Evolutionary conservation across 2,329 filamentous ascomycete genomes (phyloP).

Genomic region (Tolypocladium ovalisporum): DNA sequence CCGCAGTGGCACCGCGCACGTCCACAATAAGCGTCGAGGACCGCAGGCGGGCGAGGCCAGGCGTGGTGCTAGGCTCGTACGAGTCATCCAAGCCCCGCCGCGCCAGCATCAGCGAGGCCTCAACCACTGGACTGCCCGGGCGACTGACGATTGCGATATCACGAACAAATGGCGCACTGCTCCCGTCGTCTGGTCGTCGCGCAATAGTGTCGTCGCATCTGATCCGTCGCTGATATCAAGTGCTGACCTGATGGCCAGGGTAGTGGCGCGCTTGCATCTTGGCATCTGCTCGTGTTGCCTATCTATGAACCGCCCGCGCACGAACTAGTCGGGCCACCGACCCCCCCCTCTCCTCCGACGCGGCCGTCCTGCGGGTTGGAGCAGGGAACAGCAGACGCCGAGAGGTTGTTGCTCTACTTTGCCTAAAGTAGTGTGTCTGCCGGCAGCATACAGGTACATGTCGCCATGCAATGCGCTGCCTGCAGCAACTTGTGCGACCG

Average conservation of each 20-base stretch:
- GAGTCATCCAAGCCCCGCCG: background rate
- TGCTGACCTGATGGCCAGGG: background rate
- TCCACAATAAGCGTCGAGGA: background rate
- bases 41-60: background rate
- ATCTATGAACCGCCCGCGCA: background rate
- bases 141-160: too few species aligned
- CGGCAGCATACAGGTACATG: background rate
- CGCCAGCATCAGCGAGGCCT: background rate
- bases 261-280: background rate
- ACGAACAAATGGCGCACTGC: background rate
- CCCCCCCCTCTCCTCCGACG: background rate
- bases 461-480: too few species aligned
- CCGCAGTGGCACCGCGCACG: background rate
- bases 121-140: too few species aligned
- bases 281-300: background rate
- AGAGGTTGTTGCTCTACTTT: background rate
- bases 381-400: background rate
- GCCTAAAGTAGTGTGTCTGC: background rate
- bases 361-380: background rate
- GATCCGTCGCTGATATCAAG: background rate
- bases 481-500: too few species aligned
- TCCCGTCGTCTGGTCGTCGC: background rate
- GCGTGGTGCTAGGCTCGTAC: background rate
- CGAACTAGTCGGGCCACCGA: background rate
- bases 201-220: background rate